A percentile compares a stretch with the other conserved stretches of the same genome.
phyloP scores from a whole-genome alignment of 768 basidiomycete genomes.

The Guyanaporus albipodus region DNA sequence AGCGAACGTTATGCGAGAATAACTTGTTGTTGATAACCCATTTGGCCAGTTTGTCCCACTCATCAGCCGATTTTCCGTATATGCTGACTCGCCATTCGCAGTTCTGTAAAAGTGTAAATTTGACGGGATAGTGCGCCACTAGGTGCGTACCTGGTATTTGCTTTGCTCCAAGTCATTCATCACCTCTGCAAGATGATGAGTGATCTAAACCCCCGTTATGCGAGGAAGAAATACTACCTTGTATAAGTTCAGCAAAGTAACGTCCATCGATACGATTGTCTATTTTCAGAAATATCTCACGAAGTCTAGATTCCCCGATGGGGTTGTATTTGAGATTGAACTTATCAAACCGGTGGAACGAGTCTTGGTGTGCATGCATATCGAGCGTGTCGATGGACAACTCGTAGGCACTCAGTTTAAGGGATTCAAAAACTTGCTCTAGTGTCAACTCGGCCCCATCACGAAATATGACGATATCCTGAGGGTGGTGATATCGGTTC shows the following conservation, averaged over 20 bases:
- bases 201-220: not conserved
- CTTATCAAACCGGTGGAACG: slow-evolving; percentile 98
- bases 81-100: slow-evolving; percentile 98
- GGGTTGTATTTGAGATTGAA: slow-evolving; percentile 98
- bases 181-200: slow-evolving; percentile 56
- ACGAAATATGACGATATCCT: slow-evolving; percentile 96
- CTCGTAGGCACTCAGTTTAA: slow-evolving; percentile 94
- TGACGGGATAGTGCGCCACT: not conserved
- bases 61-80: slow-evolving; percentile 75
- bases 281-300: slow-evolving; percentile 98
- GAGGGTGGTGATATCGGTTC: not conserved
- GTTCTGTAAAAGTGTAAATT: slow-evolving; percentile 45
- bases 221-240: slow-evolving; percentile 46
- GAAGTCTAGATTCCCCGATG: slow-evolving; percentile 87
- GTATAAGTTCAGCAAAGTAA: slow-evolving; percentile 92
- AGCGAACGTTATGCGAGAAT: slow-evolving; percentile 94
- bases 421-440: slow-evolving; percentile 91
- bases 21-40: slow-evolving; percentile 95
- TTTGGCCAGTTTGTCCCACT: slow-evolving; percentile 98
- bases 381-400: slow-evolving; percentile 98
- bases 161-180: slow-evolving; percentile 98
- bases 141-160: slow-evolving; percentile 81
- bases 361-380: slow-evolving; percentile 98
- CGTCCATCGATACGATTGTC: slow-evolving; percentile 91
- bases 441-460: slow-evolving; percentile 88